phyloP scores from a whole-genome alignment of 2,329 filamentous ascomycete species.

The Graphiopsis chlorocephala region DNA sequence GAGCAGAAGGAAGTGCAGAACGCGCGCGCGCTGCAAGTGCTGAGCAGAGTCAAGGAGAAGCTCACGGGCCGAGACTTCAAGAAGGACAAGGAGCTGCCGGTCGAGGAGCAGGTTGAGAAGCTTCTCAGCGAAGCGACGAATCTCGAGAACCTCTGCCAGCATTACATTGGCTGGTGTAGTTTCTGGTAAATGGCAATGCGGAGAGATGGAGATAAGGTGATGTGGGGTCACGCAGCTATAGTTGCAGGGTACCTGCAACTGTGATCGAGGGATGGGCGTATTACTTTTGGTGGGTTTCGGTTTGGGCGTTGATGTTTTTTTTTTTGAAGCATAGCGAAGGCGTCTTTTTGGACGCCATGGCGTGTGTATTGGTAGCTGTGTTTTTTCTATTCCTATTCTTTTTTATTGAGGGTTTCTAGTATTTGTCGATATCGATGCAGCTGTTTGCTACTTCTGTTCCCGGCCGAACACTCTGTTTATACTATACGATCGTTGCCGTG shows the following conservation, averaged over 20 bases:
- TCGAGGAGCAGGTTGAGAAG: conserved; percentile 88
- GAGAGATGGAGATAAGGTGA: not conserved
- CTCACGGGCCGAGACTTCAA: conserved; percentile 92
- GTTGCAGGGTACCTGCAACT: not conserved
- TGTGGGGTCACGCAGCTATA: not conserved
- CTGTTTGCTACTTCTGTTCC: not conserved
- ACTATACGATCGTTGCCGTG: not conserved
- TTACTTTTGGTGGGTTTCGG: not conserved
- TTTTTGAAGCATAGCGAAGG: conserved; percentile 13
- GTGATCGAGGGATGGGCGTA: not conserved
- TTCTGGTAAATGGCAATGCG: conserved; percentile 67
- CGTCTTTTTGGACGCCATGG: conserved; percentile 9
- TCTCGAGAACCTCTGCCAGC: conserved; percentile 95
- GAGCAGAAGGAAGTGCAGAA: conserved; percentile 76
- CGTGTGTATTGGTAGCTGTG: not conserved
- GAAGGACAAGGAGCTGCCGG: conserved; percentile 75
- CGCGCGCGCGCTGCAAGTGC: conserved; percentile 83
- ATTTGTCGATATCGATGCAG: not conserved
- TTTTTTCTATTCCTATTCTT: not conserved
- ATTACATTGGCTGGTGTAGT: conserved; percentile 98
- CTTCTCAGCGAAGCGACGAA: conserved; percentile 94
- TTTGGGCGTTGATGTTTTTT: not conserved
- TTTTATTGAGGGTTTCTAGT: not conserved
- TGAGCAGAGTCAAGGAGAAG: conserved; percentile 91
- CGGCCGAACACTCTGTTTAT: not conserved